Evolutionary conservation across 345 rosid species (phyloP).

Genomic region (Linum lewisii): DNA sequence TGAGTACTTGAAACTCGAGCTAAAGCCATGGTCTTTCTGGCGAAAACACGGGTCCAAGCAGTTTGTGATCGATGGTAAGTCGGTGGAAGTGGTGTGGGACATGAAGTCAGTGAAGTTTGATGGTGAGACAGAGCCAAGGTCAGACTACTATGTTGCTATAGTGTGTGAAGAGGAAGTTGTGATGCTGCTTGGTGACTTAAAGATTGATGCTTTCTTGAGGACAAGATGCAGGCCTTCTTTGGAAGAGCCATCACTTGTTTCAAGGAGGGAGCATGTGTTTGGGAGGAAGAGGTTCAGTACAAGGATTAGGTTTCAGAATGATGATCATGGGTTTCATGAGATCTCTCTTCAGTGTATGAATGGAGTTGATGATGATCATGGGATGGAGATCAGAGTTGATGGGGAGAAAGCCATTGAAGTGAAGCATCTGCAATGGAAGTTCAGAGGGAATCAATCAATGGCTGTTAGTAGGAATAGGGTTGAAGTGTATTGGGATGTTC

Average conservation of each 20-base stretch:
- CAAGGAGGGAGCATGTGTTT: slow-evolving; percentile 56
- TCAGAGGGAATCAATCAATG: slow-evolving; percentile 44
- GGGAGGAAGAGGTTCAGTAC: slow-evolving; percentile 52
- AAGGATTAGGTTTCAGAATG: slow-evolving; percentile 38
- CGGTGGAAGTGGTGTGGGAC: slow-evolving; percentile 58
- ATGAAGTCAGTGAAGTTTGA: slow-evolving; percentile 52
- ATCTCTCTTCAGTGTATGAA: slow-evolving; percentile 56
- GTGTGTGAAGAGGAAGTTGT: slow-evolving; percentile 70
- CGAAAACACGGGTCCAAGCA: slow-evolving; percentile 60
- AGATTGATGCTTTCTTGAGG: slow-evolving; percentile 57
- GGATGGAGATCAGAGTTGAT: slow-evolving; percentile 58
- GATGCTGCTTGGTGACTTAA: slow-evolving; percentile 71
- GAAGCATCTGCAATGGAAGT: slow-evolving; percentile 74
- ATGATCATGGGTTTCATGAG: slow-evolving; percentile 42
- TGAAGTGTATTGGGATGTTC: slow-evolving; percentile 46
- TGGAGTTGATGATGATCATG: slow-evolving; percentile 37
- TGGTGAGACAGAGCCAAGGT: slow-evolving; percentile 56
- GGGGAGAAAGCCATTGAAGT: slow-evolving; percentile 48
- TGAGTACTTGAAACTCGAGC: slow-evolving; percentile 55
- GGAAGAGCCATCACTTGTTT: slow-evolving; percentile 49
- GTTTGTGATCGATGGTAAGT: slow-evolving; percentile 37
- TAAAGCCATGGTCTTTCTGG: slow-evolving; percentile 75
- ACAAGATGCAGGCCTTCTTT: slow-evolving; percentile 63
- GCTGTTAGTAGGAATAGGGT: slow-evolving; percentile 24
- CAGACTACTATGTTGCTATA: slow-evolving; percentile 71